Base-by-base conservation (phyloP, 2,329 filamentous ascomycete species). In the Nakataea oryzae region DNA sequence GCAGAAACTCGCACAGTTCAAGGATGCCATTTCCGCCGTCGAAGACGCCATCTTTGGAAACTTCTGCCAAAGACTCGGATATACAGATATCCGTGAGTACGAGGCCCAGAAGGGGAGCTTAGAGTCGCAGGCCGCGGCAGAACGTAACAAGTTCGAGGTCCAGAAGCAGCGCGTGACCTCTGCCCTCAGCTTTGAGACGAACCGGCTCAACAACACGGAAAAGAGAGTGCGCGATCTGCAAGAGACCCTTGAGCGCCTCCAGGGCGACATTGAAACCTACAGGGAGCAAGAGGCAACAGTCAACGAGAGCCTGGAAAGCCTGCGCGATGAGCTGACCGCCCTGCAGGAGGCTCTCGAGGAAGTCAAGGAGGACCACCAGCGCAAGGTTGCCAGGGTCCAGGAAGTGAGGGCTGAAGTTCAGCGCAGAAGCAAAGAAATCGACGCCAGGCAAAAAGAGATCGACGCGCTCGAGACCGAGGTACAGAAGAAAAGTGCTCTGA, bases 81-180 rank as follows among this genome's bases (percentile, higher is more conserved):
- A 96, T 72, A 81, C 85, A 63, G 88, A 96, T 69, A 96, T 99
- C 66, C 90, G 93, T 63, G 90, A 91, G 63, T 99, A 97, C 70
- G 92, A 97, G 72, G 89, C 89, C 29, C 93, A 96, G 67, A 95
- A 97, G 75, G 93, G 95, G 59, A 92, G 89, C 55, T 79, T 96
- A 59, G 93, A 97, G 74, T 91, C 96, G 72, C 91, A 97, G 72
- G 90, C 90, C 57, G 87, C 88, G 0, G 87, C 95, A 74, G 93
- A 93, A 78, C 91, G 91, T 65, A 86, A 90, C 61, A 87, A 93
- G 67, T 97, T 96, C 69, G 89, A 88, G 62, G 86, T 89, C 4
- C 95, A 99, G 72, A 89, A 87, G 71, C 86, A 91, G 68, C 86
- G 87, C 55, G 78, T 97, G 32, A 82, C 89, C 64, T 84, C 77